These are phyloP conservation scores for Tulasnella sp. DNA, from an alignment of 768 basidiomycete species.

Conservation along the genomic window DNA sequence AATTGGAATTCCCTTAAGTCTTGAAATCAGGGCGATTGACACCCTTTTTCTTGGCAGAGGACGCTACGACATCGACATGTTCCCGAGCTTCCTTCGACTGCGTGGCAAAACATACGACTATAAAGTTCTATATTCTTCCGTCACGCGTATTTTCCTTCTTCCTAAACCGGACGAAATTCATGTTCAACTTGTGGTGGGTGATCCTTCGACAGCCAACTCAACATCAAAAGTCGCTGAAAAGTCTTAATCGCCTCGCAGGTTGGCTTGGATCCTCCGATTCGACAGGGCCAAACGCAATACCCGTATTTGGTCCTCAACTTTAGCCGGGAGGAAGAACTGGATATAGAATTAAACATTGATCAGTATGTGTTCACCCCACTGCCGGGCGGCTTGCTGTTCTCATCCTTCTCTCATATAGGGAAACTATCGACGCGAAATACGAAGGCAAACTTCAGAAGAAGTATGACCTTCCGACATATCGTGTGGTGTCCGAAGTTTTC, in stretches of 20 bases:
- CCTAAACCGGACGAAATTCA: conserved; percentile 92
- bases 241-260: conserved; percentile 43
- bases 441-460: conserved; percentile 77
- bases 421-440: conserved; percentile 60
- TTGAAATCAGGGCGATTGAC: neutral
- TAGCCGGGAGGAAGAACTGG: conserved; percentile 93
- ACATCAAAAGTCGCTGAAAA: neutral
- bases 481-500: conserved; percentile 91
- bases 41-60: conserved; percentile 47
- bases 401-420: conserved; percentile 37
- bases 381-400: conserved; percentile 11
- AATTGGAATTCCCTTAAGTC: conserved; percentile 10
- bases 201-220: neutral
- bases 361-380: conserved; percentile 49
- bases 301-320: conserved; percentile 99
- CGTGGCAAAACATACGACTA: conserved; percentile 99
- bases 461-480: conserved; percentile 92
- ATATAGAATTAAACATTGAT: conserved; percentile 84
- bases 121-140: conserved; percentile 85
- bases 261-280: conserved; percentile 84
- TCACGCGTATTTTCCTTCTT: conserved; percentile 81
- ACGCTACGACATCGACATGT: conserved; percentile 97
- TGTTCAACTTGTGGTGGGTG: conserved; percentile 82
- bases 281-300: conserved; percentile 96
- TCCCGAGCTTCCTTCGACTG: conserved; percentile 83